Base-by-base conservation (phyloP, 1,139 yeast species). In the Geotrichum bryndzae region DNA sequence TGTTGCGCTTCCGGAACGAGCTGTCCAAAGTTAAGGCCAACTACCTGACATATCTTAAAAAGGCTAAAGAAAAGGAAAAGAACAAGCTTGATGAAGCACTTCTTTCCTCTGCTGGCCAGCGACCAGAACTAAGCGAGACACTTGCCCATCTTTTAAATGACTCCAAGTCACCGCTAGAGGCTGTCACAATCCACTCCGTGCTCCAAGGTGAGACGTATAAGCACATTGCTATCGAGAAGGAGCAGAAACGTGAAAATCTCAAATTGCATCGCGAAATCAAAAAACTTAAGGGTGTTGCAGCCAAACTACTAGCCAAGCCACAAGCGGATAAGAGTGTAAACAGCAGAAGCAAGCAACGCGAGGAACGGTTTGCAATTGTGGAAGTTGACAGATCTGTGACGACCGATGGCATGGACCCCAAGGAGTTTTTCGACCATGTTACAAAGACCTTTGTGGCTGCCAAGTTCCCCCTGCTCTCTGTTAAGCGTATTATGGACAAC, bases 331-430 rank as follows among this genome's bases (percentile, higher is more conserved):
- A 41, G 27, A 58, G 60, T 29, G 22, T 7, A 31, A 56, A 58
- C 48, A 53, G 45, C 13, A 48, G 60, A 33, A 58, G 60, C 33
- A 58, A 58, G 25, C 48, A 27, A 11, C 53, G 60, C 1, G 60
- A 58, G 46, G 54, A 51, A 27, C 53, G 53, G 3, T 53, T 58
- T 56, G 60, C 60, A 13, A 53, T 58, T n/a, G 15, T 58, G n/a
- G 55, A 53, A 53, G 25, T 53, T 8, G 23, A 53, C 31, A 3
- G 45, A 33, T 18, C 35, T 22, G 15, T n/a, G 15, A 10, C 31
- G 13, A 15, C 55, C 11, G 13, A 33, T 6, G 23, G 25, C 23
- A 3, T 27, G 4, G 18, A n/a, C 5, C 3, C 11, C n/a, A 23
- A 18, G 7, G 55, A 53, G 45, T 2, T 53, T 3, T 23, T 31